A percentile compares a stretch with the other conserved stretches of the same genome.
Conservation (phyloP, 1,284 basidiomycete species). For the Fomitopsis schrenkii region DNA sequence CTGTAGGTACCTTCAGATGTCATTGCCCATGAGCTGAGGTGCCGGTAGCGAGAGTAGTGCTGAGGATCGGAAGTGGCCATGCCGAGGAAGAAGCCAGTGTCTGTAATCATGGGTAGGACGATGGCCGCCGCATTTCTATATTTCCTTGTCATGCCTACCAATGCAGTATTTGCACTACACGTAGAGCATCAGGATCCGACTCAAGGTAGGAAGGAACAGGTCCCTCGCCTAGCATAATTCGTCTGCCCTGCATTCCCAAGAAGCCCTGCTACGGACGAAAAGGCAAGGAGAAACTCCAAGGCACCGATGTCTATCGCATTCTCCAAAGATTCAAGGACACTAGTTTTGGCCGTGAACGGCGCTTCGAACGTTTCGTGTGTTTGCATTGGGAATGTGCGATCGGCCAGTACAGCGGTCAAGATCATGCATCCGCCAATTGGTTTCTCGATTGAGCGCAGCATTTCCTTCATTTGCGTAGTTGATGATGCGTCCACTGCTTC, state of each 20-base stretch:
- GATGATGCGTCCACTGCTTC: neutral
- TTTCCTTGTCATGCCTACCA: conserved; percentile 23
- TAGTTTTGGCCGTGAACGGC: conserved; percentile 28
- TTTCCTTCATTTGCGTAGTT: neutral
- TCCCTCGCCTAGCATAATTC: conserved; percentile 32
- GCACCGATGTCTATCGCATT: conserved; percentile 14
- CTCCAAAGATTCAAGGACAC: conserved; percentile 25
- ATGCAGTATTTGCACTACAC: conserved; percentile 30
- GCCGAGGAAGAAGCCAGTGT: conserved; percentile 10
- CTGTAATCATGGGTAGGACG: conserved; percentile 29
- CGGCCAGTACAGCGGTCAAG: conserved; percentile 28
- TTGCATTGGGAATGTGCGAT: conserved; percentile 28
- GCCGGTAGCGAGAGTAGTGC: neutral
- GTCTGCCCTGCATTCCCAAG: conserved; percentile 35
- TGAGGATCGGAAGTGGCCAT: neutral
- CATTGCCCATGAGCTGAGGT: too few relatives aligned
- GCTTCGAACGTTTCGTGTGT: conserved; percentile 24
- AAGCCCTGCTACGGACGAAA: conserved; percentile 33
- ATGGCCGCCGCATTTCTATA: conserved; percentile 32
- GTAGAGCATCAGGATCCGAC: neutral
- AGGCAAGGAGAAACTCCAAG: conserved; percentile 35
- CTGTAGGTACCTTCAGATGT: too few relatives aligned
- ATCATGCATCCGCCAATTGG: conserved; percentile 30
- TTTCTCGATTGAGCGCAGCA: neutral
- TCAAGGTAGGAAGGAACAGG: neutral